Conservation (phyloP, 257 asterid species). For the Nyctanthes arbortristis region DNA sequence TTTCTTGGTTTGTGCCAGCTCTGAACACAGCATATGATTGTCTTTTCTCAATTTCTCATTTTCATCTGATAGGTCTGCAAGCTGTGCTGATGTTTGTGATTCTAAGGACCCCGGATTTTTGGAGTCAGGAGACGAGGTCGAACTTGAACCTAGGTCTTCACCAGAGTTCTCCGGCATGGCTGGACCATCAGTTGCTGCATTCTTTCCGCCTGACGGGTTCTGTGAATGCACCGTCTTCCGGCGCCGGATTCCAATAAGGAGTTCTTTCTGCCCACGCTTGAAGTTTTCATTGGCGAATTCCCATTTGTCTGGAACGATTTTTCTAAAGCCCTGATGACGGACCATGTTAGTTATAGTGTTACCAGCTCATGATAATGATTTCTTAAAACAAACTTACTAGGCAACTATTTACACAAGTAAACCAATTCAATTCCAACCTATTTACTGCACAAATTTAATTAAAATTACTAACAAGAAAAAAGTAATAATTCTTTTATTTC, state of each 20-base stretch:
- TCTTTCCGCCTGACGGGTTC: slow-evolving; percentile 27
- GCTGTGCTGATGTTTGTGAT: slow-evolving; percentile 51
- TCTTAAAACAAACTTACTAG: neutral
- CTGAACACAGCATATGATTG: slow-evolving; percentile 60
- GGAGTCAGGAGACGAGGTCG: slow-evolving; percentile 67
- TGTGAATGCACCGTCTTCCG: slow-evolving; percentile 47
- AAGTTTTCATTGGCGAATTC: slow-evolving; percentile 85
- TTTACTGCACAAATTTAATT: neutral
- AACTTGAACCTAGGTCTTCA: slow-evolving; percentile 65
- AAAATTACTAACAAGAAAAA: no score
- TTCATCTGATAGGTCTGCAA: slow-evolving; percentile 61
- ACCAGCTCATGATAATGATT: neutral
- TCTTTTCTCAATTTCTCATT: slow-evolving; percentile 60
- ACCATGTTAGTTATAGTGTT: neutral
- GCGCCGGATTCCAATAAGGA: slow-evolving; percentile 67
- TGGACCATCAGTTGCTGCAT: slow-evolving; percentile 20
- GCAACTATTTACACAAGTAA: no score
- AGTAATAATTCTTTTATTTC: no score
- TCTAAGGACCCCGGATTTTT: slow-evolving; percentile 58
- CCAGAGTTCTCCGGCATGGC: slow-evolving; percentile 55
- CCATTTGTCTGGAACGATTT: slow-evolving; percentile 85
- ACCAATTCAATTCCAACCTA: neutral
- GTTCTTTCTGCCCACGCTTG: slow-evolving; percentile 64
- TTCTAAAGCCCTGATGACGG: slow-evolving; percentile 67
- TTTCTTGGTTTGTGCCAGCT: slow-evolving; percentile 60